phyloP scores from a whole-genome alignment of 2,329 filamentous ascomycete species.

The Seiridium unicorne region DNA sequence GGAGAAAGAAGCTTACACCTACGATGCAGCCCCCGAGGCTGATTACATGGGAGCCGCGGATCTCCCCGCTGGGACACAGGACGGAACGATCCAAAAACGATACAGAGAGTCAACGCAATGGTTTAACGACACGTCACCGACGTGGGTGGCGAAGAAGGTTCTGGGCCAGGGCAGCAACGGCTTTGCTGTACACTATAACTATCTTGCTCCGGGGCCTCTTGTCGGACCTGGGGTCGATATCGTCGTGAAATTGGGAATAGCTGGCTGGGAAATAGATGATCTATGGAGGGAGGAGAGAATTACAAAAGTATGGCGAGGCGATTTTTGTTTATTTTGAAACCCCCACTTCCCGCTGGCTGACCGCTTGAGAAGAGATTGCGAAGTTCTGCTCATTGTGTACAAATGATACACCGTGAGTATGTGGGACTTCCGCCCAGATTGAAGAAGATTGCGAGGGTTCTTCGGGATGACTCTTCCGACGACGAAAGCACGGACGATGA shows the following conservation, averaged over 20 bases:
- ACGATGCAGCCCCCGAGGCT: too few species aligned
- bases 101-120: not conserved
- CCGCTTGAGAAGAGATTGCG: not conserved
- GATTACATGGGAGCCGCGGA: too few species aligned
- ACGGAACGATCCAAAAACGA: not conserved
- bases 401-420: not conserved
- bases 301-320: not conserved
- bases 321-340: not conserved
- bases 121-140: not conserved
- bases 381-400: not conserved
- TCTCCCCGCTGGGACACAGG: too few species aligned
- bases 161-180: not conserved
- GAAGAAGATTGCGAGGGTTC: not conserved
- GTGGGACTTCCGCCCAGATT: not conserved
- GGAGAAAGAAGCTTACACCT: too few species aligned
- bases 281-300: not conserved
- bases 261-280: not conserved
- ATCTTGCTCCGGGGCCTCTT: not conserved
- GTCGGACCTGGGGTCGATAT: not conserved
- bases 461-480: not conserved
- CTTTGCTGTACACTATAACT: not conserved
- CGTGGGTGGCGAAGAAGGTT: not conserved
- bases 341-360: not conserved
- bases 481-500: not conserved
- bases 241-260: not conserved